phyloP scores from a whole-genome alignment of 164 flowering plant species.

The Chimonanthus praecox region DNA sequence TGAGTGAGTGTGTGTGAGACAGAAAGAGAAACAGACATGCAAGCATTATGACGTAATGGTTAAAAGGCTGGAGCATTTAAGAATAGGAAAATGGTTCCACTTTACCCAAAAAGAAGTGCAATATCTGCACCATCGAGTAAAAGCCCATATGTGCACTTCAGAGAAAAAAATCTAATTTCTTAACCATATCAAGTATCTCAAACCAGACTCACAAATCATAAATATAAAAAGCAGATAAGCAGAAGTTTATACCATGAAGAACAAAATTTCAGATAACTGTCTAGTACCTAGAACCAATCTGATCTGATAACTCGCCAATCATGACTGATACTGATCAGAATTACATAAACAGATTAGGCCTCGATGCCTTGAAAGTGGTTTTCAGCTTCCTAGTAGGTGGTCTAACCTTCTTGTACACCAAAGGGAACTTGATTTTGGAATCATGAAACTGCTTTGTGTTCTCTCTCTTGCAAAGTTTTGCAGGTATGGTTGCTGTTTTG shows the following conservation, averaged over 20 bases:
- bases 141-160: not conserved
- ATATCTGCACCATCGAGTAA: not conserved
- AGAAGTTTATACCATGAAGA: too few relatives aligned
- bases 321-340: not conserved
- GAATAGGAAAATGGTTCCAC: not conserved
- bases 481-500: constrained; percentile 22
- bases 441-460: constrained; percentile 23
- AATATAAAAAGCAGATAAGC: too few relatives aligned
- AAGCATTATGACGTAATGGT: not conserved
- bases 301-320: not conserved
- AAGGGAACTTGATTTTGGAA: constrained; percentile 27
- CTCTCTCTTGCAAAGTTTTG: constrained; percentile 24
- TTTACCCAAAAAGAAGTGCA: not conserved
- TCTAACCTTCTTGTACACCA: constrained; percentile 22
- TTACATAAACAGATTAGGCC: constrained; percentile 25
- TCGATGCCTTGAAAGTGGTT: constrained; percentile 27
- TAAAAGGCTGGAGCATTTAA: too few relatives aligned
- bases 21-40: not conserved
- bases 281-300: not conserved
- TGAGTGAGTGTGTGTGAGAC: not conserved
- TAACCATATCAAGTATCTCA: not conserved
- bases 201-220: not conserved
- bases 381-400: constrained; percentile 23
- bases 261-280: not conserved
- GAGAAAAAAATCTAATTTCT: not conserved